Evolutionary conservation across 129 eudicot genomes (phyloP).

Genomic region (Apium graveolens): DNA sequence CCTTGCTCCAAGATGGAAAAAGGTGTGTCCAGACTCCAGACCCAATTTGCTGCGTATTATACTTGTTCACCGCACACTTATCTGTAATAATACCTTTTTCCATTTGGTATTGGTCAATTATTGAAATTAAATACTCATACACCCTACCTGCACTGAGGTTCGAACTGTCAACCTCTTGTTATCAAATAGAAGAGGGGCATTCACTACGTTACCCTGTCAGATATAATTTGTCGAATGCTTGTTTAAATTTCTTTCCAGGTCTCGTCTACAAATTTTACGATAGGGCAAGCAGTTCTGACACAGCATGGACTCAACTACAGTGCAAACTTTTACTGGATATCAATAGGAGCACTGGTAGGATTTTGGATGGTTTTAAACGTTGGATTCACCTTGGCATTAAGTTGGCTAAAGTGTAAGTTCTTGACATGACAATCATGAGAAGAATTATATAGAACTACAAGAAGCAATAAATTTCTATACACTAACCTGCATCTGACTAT

Average conservation of each 20-base stretch:
- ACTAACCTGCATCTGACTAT: conserved; percentile 8
- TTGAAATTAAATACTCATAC: not conserved
- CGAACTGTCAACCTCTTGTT: not conserved
- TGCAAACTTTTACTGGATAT: conserved; percentile 11
- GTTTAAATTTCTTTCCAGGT: not conserved
- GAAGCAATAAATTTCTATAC: not conserved
- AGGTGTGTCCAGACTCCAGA: not conserved
- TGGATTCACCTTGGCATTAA: conserved; percentile 12
- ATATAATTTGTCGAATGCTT: not conserved
- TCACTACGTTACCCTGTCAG: not conserved
- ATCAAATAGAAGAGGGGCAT: not conserved
- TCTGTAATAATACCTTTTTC: not conserved
- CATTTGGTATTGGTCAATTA: not conserved
- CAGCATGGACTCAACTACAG: conserved; percentile 8
- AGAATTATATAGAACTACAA: not conserved
- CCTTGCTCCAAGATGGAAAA: conserved; percentile 18
- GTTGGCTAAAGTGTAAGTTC: conserved; percentile 3
- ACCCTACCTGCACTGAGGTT: not conserved
- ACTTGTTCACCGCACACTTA: not conserved
- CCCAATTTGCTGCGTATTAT: not conserved
- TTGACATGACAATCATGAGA: not conserved
- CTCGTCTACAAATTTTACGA: conserved; percentile 4
- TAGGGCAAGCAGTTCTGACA: conserved; percentile 13
- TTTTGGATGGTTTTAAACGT: conserved; percentile 2
- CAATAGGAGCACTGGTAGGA: conserved; percentile 14